phyloP scores from a whole-genome alignment of 257 asterid species.

The Knoxia roxburghii region DNA sequence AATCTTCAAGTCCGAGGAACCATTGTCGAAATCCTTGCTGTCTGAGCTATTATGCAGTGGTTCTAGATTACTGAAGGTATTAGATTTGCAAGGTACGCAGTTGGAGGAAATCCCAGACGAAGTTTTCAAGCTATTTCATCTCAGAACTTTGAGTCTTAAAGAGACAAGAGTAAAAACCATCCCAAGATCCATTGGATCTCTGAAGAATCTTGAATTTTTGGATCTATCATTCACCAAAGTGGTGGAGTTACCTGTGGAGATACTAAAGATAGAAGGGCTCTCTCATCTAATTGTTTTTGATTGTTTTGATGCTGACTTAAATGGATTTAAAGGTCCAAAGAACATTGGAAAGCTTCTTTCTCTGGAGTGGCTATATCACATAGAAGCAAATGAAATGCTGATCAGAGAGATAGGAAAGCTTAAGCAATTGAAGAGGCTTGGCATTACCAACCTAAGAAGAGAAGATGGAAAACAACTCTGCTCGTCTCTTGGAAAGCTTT shows the following conservation, averaged over 20 bases:
- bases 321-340: constrained; percentile 14
- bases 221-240: constrained; percentile 9
- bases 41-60: not conserved
- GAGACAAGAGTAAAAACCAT: not conserved
- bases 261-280: constrained; percentile 9
- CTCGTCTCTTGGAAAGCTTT: constrained; percentile 25
- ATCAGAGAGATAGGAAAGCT: constrained; percentile 16
- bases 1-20: not conserved
- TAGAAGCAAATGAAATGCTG: not conserved
- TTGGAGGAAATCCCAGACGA: constrained; percentile 17
- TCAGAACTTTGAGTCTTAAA: not conserved
- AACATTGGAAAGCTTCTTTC: constrained; percentile 14
- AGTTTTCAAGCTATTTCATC: constrained; percentile 15
- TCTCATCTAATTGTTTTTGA: constrained; percentile 7
- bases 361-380: constrained; percentile 9
- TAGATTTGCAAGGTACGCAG: constrained; percentile 7
- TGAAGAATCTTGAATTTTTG: constrained; percentile 9
- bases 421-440: constrained; percentile 15
- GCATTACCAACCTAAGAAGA: constrained; percentile 20
- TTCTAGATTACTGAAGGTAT: constrained; percentile 10
- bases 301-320: not conserved
- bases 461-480: constrained; percentile 22
- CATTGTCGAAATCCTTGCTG: not conserved
- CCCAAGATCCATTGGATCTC: constrained; percentile 13
- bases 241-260: constrained; percentile 15